Conservation (phyloP, 1,284 basidiomycete species). For the Mycena sp. region DNA sequence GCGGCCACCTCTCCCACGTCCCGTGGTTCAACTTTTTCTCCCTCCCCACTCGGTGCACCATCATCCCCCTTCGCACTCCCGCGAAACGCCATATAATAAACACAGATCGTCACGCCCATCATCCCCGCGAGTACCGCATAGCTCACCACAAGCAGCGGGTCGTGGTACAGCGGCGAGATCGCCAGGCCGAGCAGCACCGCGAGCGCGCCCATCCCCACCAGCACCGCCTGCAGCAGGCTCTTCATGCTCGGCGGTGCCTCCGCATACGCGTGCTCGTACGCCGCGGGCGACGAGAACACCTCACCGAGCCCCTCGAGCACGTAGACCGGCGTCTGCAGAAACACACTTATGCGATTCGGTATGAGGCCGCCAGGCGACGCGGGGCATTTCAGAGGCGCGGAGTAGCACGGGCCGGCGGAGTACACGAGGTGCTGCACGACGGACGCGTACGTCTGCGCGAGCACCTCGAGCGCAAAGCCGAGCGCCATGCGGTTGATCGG, state of each 20-base stretch:
- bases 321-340: slow-evolving; percentile 19
- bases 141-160: slow-evolving; percentile 15
- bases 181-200: slow-evolving; percentile 14
- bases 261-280: slow-evolving; percentile 21
- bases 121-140: slow-evolving; percentile 15
- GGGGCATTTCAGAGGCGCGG: slow-evolving; percentile 7
- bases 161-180: slow-evolving; percentile 11
- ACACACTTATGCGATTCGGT: slow-evolving; percentile 16
- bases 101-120: slow-evolving; percentile 9
- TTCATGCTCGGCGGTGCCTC: slow-evolving; percentile 22
- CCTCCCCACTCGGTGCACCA: no score
- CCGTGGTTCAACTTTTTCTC: no score
- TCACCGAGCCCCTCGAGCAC: slow-evolving; percentile 24
- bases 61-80: no score
- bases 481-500: slow-evolving; percentile 24
- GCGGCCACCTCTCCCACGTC: no score
- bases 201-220: slow-evolving; percentile 18
- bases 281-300: slow-evolving; percentile 25
- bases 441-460: slow-evolving; percentile 17
- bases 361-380: background rate
- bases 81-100: slow-evolving; percentile 4
- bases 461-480: slow-evolving; percentile 15
- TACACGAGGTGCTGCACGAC: slow-evolving; percentile 13
- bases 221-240: slow-evolving; percentile 14
- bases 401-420: slow-evolving; percentile 1